Percentiles rank a stretch among this genome's conserved stretches.
Conservation (phyloP, 2,329 filamentous ascomycete species). For the Curvularia eragrostidis region DNA sequence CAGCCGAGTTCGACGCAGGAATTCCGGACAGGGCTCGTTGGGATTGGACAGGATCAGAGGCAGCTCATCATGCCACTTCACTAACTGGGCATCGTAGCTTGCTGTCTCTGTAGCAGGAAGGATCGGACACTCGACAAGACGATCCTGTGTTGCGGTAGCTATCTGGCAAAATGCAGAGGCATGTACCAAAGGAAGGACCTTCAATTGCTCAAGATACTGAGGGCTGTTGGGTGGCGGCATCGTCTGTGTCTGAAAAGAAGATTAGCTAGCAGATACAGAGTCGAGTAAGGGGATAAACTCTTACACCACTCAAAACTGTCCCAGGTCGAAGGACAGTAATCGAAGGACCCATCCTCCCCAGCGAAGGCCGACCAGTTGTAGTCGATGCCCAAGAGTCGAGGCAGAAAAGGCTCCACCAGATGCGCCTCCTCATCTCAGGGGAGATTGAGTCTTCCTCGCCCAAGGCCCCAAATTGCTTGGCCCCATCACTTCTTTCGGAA, state of each 20-base stretch:
- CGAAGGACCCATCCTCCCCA: slow-evolving; percentile 49
- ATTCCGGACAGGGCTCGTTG: slow-evolving; percentile 71
- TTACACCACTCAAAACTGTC: slow-evolving; percentile 41
- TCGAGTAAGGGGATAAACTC: slow-evolving; percentile 3
- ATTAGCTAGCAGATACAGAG: slow-evolving; percentile 10
- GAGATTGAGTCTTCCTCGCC: slow-evolving; percentile 46
- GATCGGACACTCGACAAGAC: slow-evolving; percentile 72
- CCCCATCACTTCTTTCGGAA: slow-evolving; percentile 42
- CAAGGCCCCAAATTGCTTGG: slow-evolving; percentile 25
- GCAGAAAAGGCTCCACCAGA: slow-evolving; percentile 56
- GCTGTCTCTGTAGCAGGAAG: slow-evolving; percentile 71
- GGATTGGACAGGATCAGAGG: slow-evolving; percentile 57
- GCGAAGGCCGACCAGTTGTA: slow-evolving; percentile 52
- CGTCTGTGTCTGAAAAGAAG: slow-evolving; percentile 16
- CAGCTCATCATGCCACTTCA: slow-evolving; percentile 74
- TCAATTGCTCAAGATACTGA: slow-evolving; percentile 61
- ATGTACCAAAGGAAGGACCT: slow-evolving; percentile 74
- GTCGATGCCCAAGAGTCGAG: slow-evolving; percentile 55
- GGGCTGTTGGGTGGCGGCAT: slow-evolving; percentile 45
- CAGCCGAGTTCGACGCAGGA: slow-evolving; percentile 71
- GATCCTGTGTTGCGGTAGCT: slow-evolving; percentile 77
- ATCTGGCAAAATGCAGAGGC: slow-evolving; percentile 83
- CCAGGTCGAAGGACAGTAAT: slow-evolving; percentile 50
- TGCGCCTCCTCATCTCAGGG: slow-evolving; percentile 50
- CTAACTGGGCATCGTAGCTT: slow-evolving; percentile 70